A percentile compares a stretch with the other conserved stretches of the same genome.
Evolutionary conservation across 345 rosid genomes (phyloP).

Genomic region (Iberis pinnata): DNA sequence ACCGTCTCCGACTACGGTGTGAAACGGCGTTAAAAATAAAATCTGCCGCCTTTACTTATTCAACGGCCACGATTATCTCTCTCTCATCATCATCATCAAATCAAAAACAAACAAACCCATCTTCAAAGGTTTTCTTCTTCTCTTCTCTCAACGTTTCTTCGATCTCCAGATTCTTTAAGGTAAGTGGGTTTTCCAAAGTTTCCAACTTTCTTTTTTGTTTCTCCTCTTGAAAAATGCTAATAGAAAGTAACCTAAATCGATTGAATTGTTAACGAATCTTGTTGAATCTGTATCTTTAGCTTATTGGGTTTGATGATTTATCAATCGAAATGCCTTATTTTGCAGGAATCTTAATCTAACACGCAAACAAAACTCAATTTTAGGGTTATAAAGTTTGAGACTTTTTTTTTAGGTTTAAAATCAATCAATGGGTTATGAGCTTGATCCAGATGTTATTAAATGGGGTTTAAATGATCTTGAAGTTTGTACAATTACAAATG

Average conservation of each 20-base stretch:
- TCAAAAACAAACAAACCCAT: no score
- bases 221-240: no score
- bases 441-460: conserved; percentile 66
- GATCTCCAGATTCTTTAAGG: conserved; percentile 11
- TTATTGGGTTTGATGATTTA: conserved; percentile 1
- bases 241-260: no score
- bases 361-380: conserved; percentile 4
- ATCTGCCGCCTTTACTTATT: not conserved
- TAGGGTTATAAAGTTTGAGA: not conserved
- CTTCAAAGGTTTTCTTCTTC: conserved; percentile 3
- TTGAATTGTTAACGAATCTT: no score
- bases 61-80: conserved; percentile 25
- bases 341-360: conserved; percentile 10
- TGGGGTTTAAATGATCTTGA: conserved; percentile 74
- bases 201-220: not conserved
- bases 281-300: not conserved
- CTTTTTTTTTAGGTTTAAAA: not conserved
- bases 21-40: no score
- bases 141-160: not conserved
- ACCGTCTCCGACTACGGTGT: conserved; percentile 16
- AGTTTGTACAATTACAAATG: conserved; percentile 47
- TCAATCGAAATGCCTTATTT: conserved; percentile 10
- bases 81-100: conserved; percentile 9
- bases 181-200: conserved; percentile 21
- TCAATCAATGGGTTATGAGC: conserved; percentile 29